Evolutionary conservation across 257 asterid species (phyloP), one percentile per base, ranked within the genome.

Genomic region (Fraxinus americana): DNA sequence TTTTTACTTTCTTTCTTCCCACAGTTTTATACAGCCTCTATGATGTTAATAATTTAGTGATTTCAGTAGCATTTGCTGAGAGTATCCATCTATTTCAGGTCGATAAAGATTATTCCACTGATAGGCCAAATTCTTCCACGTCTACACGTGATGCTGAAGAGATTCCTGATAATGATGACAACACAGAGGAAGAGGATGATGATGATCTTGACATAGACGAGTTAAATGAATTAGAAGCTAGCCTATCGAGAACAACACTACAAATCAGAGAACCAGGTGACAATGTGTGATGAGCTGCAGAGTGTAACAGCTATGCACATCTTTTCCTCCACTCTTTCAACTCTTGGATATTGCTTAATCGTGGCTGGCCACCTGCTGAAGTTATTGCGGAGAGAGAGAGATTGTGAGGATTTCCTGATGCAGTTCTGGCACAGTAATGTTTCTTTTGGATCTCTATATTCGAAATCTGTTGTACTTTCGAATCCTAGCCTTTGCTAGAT

Each of bases 201-300:
- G 97, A 91, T 25, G 98, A 92, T 84, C 85, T 94, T 69, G 98
- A 94, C 82, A 71, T 92, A 75, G 98, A 94, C 13, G 98, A 94
- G 86, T 78, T 94, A 79, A 85, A 90, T 68, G 98, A 94, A 84
- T 87, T 94, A 77, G 98, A 94, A 86, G 97, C 97, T 73, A 94
- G 93, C 87, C 83, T 94, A 16, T 88, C 97, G 2, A 89, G 79
- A 82, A 88, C 96, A 25, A 75, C 98, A 21, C 80, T 94, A 79
- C 90, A 88, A 80, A 91, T 91, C 87, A 91, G 88, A 38, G 88
- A 90, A 82, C 67, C 85, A 25, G 82, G 77, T 34, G 68, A 61
- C 34, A 32, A 34, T 39, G 82, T 78, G 74, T 84, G 86, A 86
- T 78, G 72, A 21, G 61, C 1, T 7, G 25, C 70, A 57, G 72